Base-by-base conservation (phyloP, 2,329 filamentous ascomycete species). In the Alternaria atra region DNA sequence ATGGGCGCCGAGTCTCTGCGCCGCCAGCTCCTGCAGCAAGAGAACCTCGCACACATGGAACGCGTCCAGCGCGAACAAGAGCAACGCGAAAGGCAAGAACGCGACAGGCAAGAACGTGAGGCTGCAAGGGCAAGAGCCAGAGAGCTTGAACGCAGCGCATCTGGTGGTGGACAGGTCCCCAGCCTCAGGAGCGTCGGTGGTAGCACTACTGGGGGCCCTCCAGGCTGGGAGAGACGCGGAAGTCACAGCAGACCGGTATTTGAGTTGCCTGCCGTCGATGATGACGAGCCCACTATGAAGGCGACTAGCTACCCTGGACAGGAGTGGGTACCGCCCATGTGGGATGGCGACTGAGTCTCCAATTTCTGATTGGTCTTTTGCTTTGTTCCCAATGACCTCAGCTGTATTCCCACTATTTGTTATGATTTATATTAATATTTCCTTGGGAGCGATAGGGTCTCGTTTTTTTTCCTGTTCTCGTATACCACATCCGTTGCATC, bases 261-360 rank as follows among this genome's bases (percentile, higher is more conserved):
- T 52, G 76, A 76, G 55, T 44, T 77, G 46, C 69, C 74, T 23
- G 76, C 75, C 15, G 77, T 80, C 40, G 79, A 82, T 32, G 80
- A 83, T n/a, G 81, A 83, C 13, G 74, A 80, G 71, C 84, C 85
- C 12, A 80, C 83, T 60, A 91, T 91, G 89, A 85, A 82, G 48
- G 89, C 88, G 6, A 89, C 88, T 12, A 88, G 85, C 72, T 91
- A 91, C 75, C 89, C 89, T 0, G 89, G 89, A 0, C 87, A 90
- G 78, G 89, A 91, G 74, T 91, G 89, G 89, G 86, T 86, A 67
- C 88, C 88, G 4, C 62, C 66, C 7, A 75, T 71, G 52, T 79
- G 75, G 67, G 76, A 75, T 35, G 78, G 77, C 34, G 75, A 78
- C 35, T 77, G 42, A 55, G 20, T 8, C 20, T n/a, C 32, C 29